Evolutionary conservation across 2,329 filamentous ascomycete genomes (phyloP).

Genomic region (Didymella glomerata): DNA sequence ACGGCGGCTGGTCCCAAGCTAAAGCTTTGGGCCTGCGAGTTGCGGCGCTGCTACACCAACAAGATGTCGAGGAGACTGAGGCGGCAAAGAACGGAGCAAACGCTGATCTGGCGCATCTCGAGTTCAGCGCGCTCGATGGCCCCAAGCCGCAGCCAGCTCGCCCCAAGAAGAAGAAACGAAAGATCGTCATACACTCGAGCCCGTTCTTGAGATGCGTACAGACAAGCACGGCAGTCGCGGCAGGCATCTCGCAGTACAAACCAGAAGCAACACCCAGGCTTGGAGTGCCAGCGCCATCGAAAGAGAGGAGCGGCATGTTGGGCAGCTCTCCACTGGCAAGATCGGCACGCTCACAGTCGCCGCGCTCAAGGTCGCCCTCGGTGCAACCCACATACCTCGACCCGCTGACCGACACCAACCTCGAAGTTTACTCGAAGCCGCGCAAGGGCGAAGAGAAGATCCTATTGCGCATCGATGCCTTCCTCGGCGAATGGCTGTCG

Average conservation of each 20-base stretch:
- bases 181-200: constrained; percentile 89
- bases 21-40: constrained; percentile 84
- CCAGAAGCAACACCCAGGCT: constrained; percentile 41
- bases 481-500: constrained; percentile 93
- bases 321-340: constrained; percentile 26
- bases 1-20: constrained; percentile 90
- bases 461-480: constrained; percentile 82
- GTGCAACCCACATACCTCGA: constrained; percentile 38
- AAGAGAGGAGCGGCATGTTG: constrained; percentile 23
- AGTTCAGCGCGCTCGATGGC: constrained; percentile 34
- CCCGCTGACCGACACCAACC: constrained; percentile 50
- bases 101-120: constrained; percentile 32
- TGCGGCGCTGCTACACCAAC: constrained; percentile 69
- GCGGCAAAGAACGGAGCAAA: constrained; percentile 29
- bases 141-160: constrained; percentile 31
- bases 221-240: constrained; percentile 86
- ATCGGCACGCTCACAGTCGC: constrained; percentile 21
- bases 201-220: constrained; percentile 93
- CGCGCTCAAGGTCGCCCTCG: constrained; percentile 27
- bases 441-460: constrained; percentile 48
- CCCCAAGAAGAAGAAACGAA: constrained; percentile 70
- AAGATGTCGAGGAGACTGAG: constrained; percentile 57
- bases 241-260: constrained; percentile 77
- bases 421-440: constrained; percentile 45
- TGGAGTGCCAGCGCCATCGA: constrained; percentile 32